Percentiles rank a stretch among this genome's conserved stretches.
phyloP scores from a whole-genome alignment of 2,329 filamentous ascomycete species.

The Diaporthe australafricana region DNA sequence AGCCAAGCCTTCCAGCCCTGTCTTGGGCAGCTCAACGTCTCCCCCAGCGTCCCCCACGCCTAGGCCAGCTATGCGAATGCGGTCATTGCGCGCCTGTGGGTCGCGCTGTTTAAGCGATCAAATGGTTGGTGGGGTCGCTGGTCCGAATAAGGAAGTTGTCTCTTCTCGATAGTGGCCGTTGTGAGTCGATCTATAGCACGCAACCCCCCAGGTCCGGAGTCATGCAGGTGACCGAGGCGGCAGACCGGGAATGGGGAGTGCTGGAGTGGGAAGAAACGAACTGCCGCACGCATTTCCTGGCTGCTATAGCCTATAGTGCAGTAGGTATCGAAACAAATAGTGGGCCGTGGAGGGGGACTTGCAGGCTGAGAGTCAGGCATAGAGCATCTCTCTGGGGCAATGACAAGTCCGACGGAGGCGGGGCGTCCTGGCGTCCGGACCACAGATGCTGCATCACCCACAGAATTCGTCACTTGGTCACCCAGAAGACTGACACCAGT shows the following conservation, averaged over 20 bases:
- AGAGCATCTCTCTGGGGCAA: background rate
- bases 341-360: background rate
- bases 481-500: too few relatives aligned
- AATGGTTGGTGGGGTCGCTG: background rate
- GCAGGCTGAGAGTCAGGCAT: background rate
- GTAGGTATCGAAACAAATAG: conserved; percentile 1
- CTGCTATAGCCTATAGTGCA: conserved; percentile 1
- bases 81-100: background rate
- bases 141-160: background rate
- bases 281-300: background rate
- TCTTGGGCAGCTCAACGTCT: background rate
- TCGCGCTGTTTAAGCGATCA: conserved; percentile 2
- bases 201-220: background rate
- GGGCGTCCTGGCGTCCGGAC: background rate
- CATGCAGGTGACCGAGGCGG: background rate
- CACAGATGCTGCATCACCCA: background rate
- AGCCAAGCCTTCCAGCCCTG: conserved; percentile 20
- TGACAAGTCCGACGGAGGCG: background rate
- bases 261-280: conserved; percentile 4
- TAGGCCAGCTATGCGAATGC: background rate
- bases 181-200: background rate
- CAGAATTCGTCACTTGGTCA: background rate
- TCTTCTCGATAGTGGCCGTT: background rate
- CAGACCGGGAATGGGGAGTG: background rate
- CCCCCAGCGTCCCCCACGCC: conserved; percentile 23